Evolutionary conservation across 345 rosid genomes (phyloP), one percentile per base, ranked within the genome.

Genomic region (Populus euphratica): DNA sequence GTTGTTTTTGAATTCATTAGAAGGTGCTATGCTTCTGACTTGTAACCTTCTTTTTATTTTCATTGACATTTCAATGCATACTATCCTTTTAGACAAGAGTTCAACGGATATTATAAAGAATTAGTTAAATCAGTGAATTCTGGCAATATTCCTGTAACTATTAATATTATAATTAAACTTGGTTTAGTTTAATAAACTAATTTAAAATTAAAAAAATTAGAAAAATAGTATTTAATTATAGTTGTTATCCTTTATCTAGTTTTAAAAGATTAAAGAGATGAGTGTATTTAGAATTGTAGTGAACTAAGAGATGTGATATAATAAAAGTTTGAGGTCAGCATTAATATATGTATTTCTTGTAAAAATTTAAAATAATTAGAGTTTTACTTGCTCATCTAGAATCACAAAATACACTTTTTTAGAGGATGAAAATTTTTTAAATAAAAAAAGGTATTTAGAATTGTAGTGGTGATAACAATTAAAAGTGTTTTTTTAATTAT

Each of bases 61-160:
- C 47, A 65, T 78, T 72, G 65, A 74, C 72, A 74, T 35, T 59
- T 44, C 78, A 23, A 47, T 63, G 23, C 73, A 65, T 80, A 52
- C 65, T 35, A 44, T 71, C 75, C 68, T 83, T 85, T 74, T 89
- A 93, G 99, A 80, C 92, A 80, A 86, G 98, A 93, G 80, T 93
- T 95, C 83, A 92, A 82, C 85, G 88, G 92, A 77, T 93, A 90
- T 84, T 88, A 95, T 81, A 96, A 91, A 87, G 98, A 91, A 77
- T 95, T 98, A 98, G 84, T 91, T 73, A 84, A 82, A 73, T 84
- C 94, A 59, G 92, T 88, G 83, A 90, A 90, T 47, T 88, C 90
- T 81, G 78, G 74, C 80, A 77, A 52, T 79, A 91, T 93, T 82
- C 83, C 63, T 52, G 79, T 85, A 75, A 92, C 98, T 72, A 81